These are phyloP conservation scores for Begonia loranthoides DNA, from an alignment of 306 rosid genomes.

Conservation along the genomic window DNA sequence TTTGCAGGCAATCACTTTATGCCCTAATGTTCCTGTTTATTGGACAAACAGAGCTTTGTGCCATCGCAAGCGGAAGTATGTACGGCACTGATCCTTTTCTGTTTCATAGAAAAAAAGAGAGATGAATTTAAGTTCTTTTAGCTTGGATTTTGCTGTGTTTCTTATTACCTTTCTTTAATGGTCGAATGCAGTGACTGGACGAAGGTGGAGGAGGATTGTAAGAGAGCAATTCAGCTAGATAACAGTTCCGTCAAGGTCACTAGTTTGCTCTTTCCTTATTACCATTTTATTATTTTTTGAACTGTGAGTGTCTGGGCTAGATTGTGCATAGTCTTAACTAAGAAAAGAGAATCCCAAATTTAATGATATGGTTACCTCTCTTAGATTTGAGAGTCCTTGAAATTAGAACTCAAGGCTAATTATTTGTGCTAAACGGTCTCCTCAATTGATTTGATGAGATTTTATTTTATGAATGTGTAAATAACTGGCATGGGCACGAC, in stretches of 20 bases:
- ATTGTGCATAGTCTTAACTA: neutral
- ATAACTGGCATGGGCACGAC: too few species aligned
- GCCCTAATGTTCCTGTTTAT: slow-evolving; percentile 70
- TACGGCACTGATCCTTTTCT: slow-evolving; percentile 11
- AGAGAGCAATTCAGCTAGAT: slow-evolving; percentile 72
- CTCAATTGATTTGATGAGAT: too few species aligned
- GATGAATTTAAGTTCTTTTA: slow-evolving; percentile 1
- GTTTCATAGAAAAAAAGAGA: neutral
- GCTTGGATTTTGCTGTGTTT: neutral
- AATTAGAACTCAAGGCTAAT: too few species aligned
- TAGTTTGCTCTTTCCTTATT: slow-evolving; percentile 7
- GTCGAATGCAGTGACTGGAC: slow-evolving; percentile 66
- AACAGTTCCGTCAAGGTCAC: slow-evolving; percentile 61
- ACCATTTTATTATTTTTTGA: slow-evolving; percentile 3
- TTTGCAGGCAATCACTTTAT: slow-evolving; percentile 57
- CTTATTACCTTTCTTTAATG: slow-evolving; percentile 1
- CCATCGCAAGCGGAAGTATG: slow-evolving; percentile 87
- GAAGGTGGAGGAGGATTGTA: slow-evolving; percentile 72
- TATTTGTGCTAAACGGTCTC: too few species aligned
- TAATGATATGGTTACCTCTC: too few species aligned
- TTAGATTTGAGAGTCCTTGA: too few species aligned
- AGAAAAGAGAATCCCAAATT: too few species aligned
- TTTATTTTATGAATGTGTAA: too few species aligned
- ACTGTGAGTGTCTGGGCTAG: neutral
- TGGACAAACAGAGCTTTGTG: slow-evolving; percentile 90